Percentiles rank a stretch among this genome's conserved stretches.
Evolutionary conservation across 176 grass and related monocot genomes (phyloP).

Genomic region (Carex littledalei): DNA sequence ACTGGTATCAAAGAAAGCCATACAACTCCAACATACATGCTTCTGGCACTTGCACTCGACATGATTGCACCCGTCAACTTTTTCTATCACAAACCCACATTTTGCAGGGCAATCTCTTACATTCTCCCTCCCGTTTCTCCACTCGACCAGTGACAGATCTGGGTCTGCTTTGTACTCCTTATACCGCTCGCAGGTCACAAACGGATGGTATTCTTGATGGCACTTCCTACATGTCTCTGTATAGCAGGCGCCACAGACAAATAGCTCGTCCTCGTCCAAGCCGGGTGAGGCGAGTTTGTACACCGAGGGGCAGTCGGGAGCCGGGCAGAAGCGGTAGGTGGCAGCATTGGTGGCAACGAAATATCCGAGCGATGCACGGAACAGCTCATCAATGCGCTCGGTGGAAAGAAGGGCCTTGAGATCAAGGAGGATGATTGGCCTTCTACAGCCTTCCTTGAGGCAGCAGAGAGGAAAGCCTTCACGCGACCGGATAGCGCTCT

Average conservation of each 20-base stretch:
- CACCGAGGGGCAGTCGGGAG: constrained; percentile 64
- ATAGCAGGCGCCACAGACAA: constrained; percentile 65
- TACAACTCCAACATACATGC: constrained; percentile 86
- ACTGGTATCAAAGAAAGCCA: constrained; percentile 53
- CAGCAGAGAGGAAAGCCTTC: constrained; percentile 80
- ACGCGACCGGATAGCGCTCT: constrained; percentile 51
- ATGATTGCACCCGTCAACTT: constrained; percentile 83
- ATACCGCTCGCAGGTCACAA: constrained; percentile 68
- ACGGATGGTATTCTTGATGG: constrained; percentile 72
- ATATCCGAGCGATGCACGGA: constrained; percentile 57
- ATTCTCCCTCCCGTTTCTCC: constrained; percentile 75
- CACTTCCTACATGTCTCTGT: constrained; percentile 86
- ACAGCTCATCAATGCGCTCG: constrained; percentile 64
- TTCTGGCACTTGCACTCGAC: constrained; percentile 65
- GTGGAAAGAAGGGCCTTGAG: constrained; percentile 47
- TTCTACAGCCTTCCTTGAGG: constrained; percentile 54
- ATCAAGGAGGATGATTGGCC: constrained; percentile 50
- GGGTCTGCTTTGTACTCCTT: constrained; percentile 81
- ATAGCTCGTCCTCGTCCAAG: constrained; percentile 35
- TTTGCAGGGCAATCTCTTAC: constrained; percentile 59
- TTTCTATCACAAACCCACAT: constrained; percentile 78
- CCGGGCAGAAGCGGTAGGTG: constrained; percentile 65
- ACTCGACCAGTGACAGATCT: constrained; percentile 50
- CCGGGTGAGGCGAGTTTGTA: constrained; percentile 40
- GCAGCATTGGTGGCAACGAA: constrained; percentile 61